Evolutionary conservation across 1,139 yeast genomes (phyloP).

Genomic region (Candida buenavistaensis): DNA sequence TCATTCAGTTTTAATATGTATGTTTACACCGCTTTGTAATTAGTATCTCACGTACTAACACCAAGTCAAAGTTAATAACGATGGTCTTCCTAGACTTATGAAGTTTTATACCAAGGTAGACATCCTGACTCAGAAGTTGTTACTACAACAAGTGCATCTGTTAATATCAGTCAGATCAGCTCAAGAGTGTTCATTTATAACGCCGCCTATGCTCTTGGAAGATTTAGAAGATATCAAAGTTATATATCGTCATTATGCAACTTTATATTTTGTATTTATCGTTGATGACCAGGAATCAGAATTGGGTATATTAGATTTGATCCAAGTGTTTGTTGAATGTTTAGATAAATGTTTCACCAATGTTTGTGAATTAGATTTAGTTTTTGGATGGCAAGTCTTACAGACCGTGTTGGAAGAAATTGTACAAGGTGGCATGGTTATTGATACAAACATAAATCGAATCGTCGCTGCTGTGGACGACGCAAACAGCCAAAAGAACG

Average conservation of each 20-base stretch:
- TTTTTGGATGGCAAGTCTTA: conserved; percentile 95
- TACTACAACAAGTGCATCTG: conserved; percentile 74
- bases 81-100: conserved; percentile 88
- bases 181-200: conserved; percentile 77
- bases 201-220: conserved; percentile 75
- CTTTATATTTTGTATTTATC: conserved; percentile 88
- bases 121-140: conserved; percentile 67
- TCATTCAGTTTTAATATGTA: conserved; percentile 85
- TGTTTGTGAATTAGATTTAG: conserved; percentile 93
- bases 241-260: conserved; percentile 92
- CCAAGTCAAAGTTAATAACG: conserved; percentile 82
- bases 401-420: conserved; percentile 91
- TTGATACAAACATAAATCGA: conserved; percentile 81
- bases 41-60: no score
- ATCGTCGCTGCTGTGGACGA: conserved; percentile 82
- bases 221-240: conserved; percentile 81
- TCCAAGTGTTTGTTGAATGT: conserved; percentile 96
- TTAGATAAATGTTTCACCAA: conserved; percentile 89
- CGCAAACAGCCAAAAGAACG: conserved; percentile 50
- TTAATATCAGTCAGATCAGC: conserved; percentile 66
- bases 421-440: conserved; percentile 98
- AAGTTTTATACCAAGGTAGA: conserved; percentile 93
- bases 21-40: no score
- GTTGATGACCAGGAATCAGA: conserved; percentile 97
- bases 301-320: conserved; percentile 86